A percentile compares a stretch with the other conserved stretches of the same genome.
Evolutionary conservation across 2,329 filamentous ascomycete genomes (phyloP).

Genomic region (Fusarium coffeatum): DNA sequence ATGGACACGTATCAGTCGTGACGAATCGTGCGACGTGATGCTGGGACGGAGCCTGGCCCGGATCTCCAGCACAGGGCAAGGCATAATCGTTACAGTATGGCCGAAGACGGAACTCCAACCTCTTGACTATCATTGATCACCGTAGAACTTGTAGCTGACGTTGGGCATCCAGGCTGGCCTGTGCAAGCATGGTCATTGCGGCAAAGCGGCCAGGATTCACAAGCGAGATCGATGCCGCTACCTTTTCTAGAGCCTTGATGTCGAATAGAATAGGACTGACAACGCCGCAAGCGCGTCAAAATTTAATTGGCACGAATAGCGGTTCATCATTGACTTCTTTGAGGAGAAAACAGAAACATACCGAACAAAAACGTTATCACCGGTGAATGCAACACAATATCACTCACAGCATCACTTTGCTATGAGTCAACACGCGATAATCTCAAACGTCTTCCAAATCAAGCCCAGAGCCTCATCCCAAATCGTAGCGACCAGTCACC

Average conservation of each 20-base stretch:
- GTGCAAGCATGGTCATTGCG: constrained; percentile 37
- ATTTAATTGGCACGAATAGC: constrained; percentile 5
- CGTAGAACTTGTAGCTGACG: not conserved
- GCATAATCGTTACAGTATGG: constrained; percentile 22
- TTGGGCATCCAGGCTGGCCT: constrained; percentile 38
- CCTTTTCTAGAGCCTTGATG: constrained; percentile 4
- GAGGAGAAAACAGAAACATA: not conserved
- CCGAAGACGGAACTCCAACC: constrained; percentile 9
- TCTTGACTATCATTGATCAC: not conserved
- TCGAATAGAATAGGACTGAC: constrained; percentile 1
- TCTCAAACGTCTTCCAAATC: not conserved
- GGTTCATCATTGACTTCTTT: not conserved
- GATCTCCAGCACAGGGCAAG: constrained; percentile 17
- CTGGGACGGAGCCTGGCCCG: constrained; percentile 28
- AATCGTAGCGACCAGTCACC: constrained; percentile 18
- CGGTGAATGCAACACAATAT: not conserved
- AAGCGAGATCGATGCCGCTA: constrained; percentile 19
- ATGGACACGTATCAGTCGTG: constrained; percentile 33
- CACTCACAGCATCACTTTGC: not conserved
- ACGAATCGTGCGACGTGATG: constrained; percentile 16
- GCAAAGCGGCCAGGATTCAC: constrained; percentile 22
- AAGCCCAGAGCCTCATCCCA: constrained; percentile 30
- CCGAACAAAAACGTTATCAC: not conserved
- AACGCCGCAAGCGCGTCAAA: constrained; percentile 19
- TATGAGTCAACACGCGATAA: constrained; percentile 32